Evolutionary conservation across 169 alveolate species (phyloP), one percentile per base, ranked within the genome.

Genomic region (Plasmodium coatneyi): DNA sequence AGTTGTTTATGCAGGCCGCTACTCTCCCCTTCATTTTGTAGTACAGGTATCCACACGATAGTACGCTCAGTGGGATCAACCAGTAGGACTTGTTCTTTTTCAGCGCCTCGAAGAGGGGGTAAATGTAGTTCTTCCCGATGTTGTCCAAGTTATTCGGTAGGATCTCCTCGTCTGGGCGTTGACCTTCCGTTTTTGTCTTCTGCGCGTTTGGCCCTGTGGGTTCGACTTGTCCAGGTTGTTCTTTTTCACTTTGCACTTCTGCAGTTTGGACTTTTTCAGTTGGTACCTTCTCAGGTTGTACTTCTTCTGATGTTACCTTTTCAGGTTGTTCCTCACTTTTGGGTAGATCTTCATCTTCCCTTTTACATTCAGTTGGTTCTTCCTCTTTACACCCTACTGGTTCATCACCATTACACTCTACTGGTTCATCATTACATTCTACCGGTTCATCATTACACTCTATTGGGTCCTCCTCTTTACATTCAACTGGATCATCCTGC

Each of bases 31-130:
- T 79, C 82, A 66, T 80, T 66, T 66, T 90, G 41, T 90, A 90
- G 74, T 70, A 90, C 16, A 90, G 71, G 56, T 90, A 90, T 5
- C 71, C 76, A 6, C 66, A 60, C 1, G 89, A 49, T 1, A 90
- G 4, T 2, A 90, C 72, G 32, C 80, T 90, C n/a, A 90, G 16
- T 7, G 94, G 94, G 9, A 90, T n/a, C 14, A 90, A 3, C 94
- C 94, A 90, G 34, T 90, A 90, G 3, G 25, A 60, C 43, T 90
- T 90, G 16, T 90, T 90, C 1, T 80, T 80, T 28, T 70, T 56
- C 56, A 90, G 10, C 3, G 14, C 52, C 5, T 90, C 78, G 41
- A 66, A 80, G 4, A 90, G 10, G 6, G 32, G 28, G 3, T 32
- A 41, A 9, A 90, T 3, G 52, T 80, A 79, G 19, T 80, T 80